Evolutionary conservation across 495 filamentous ascomycete genomes (phyloP).

Genomic region (Chaetomium fimeti): DNA sequence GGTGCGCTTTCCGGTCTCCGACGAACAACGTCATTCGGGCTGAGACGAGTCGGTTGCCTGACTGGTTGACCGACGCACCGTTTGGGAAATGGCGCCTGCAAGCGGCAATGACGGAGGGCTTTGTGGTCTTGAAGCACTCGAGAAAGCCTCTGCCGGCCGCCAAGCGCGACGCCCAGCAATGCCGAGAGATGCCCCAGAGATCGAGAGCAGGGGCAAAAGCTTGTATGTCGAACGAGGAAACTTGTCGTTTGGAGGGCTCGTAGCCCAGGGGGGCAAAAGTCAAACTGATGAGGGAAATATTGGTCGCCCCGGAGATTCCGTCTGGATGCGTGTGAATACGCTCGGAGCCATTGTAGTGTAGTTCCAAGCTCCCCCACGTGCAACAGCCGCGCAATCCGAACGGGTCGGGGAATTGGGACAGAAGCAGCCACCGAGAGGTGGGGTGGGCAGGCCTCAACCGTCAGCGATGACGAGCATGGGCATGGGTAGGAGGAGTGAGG

Average conservation of each 20-base stretch:
- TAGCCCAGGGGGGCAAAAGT: neutral
- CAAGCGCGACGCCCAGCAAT: slow-evolving; percentile 4
- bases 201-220: neutral
- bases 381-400: neutral
- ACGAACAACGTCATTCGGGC: neutral
- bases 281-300: neutral
- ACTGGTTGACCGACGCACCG: neutral
- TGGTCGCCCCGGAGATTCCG: neutral
- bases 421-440: slow-evolving; percentile 1
- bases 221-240: neutral
- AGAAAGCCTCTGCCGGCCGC: slow-evolving; percentile 5
- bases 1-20: neutral
- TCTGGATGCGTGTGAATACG: neutral
- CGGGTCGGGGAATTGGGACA: neutral
- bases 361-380: slow-evolving; percentile 4
- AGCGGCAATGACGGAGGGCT: neutral
- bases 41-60: neutral
- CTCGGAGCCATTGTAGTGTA: neutral
- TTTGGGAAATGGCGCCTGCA: neutral
- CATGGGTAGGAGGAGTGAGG: neutral
- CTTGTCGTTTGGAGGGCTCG: neutral
- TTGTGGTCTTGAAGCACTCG: neutral
- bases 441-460: neutral
- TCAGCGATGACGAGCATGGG: neutral
- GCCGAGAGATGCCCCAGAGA: neutral